Evolutionary conservation across 1,139 yeast genomes (phyloP), one percentile per base, ranked within the genome.

Genomic region (Suhomyces ambrosiae): DNA sequence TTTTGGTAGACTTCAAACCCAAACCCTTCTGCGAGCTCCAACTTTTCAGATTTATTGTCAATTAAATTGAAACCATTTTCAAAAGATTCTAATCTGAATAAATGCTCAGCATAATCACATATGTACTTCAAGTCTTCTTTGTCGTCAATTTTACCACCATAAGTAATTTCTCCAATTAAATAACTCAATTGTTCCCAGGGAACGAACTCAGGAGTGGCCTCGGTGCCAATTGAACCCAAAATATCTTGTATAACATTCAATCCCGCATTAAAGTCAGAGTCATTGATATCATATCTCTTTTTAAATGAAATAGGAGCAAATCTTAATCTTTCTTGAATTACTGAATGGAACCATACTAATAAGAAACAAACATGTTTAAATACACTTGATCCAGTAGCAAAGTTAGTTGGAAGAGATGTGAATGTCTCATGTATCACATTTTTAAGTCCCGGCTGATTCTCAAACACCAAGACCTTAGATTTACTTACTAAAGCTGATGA

Each of bases 71-170:
- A 69, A 2, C 44, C 52, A 3, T 25, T 38, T 5, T 58, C 58
- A 38, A 64, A 63, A 3, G 71, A 54, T 16, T 55, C 44, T 2
- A 36, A 39, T 2, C 42, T 47, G 44, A 71, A 70, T n/a, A 68
- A 35, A 9, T 45, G 33, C 1, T 43, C 35, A 3, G 70, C 58
- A 12, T 68, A 50, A 0, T 42, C 36, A 12, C 36, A 42, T 23
- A 71, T 49, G 41, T 60, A 68, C 4, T 40, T 28, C 25, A 50
- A 47, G 57, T 87, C 96, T 0, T 57, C 50, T 0, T 36, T 47
- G 30, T 63, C 55, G 41, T 80, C 82, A 29, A 86, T 64, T 56
- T 85, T 85, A 15, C 94, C 94, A 10, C 95, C 95, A 52, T 87
- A 87, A 1, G 80, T 68, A 9, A 84, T 70, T 2, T 69, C 69